These are phyloP conservation scores for Russula lepida DNA, from an alignment of 768 basidiomycete genomes.

Conservation along the genomic window DNA sequence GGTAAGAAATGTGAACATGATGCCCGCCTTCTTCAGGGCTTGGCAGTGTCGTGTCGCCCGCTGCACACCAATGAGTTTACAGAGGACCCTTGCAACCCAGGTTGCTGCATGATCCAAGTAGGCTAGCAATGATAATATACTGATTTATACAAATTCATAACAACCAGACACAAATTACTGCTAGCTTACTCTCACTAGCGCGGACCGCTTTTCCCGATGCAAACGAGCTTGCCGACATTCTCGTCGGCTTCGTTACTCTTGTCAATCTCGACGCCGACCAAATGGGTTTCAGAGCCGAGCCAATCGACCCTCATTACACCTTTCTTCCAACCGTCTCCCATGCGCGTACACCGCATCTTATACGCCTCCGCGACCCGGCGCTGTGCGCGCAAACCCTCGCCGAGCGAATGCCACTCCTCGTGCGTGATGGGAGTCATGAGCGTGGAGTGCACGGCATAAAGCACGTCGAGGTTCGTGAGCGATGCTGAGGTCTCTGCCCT, in stretches of 20 bases:
- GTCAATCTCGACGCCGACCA: constrained; percentile 55
- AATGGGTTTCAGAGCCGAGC: constrained; percentile 49
- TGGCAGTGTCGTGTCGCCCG: background rate
- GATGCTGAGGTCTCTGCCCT: constrained; percentile 15
- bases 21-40: background rate
- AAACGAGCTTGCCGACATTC: constrained; percentile 40
- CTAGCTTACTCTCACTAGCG: no score
- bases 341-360: constrained; percentile 49
- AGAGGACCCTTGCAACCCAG: background rate
- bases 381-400: constrained; percentile 46
- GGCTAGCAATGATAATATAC: no score
- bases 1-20: background rate
- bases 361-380: constrained; percentile 53
- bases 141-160: no score
- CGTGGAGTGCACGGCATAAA: constrained; percentile 50
- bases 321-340: constrained; percentile 58
- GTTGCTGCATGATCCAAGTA: no score
- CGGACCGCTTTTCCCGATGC: no score
- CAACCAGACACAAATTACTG: no score
- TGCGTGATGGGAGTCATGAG: constrained; percentile 49
- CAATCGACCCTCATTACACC: constrained; percentile 64
- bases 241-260: constrained; percentile 32
- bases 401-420: constrained; percentile 57
- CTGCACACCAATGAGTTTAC: background rate
- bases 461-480: constrained; percentile 57